A percentile compares a stretch with the other conserved stretches of the same genome.
These are phyloP conservation scores for Tremella yokohamensis DNA, from an alignment of 768 basidiomycete genomes.

Conservation along the genomic window DNA sequence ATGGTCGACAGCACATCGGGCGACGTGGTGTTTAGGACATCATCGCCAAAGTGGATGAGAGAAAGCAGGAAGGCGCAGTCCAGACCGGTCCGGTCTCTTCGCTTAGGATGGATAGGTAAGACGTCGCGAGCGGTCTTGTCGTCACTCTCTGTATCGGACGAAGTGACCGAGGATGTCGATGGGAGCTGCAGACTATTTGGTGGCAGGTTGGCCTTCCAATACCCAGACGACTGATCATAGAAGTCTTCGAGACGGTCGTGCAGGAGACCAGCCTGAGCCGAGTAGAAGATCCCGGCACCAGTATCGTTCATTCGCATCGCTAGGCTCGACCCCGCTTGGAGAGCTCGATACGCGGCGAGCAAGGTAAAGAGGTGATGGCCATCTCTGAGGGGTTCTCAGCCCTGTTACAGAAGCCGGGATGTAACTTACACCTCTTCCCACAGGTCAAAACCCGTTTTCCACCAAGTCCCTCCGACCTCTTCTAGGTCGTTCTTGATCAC, in stretches of 20 bases:
- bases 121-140: neutral
- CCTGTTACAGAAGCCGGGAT: neutral
- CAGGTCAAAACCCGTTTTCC: constrained; percentile 45
- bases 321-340: constrained; percentile 41
- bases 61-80: constrained; percentile 49
- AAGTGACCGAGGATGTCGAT: neutral
- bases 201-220: constrained; percentile 5
- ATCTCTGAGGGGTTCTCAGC: constrained; percentile 27
- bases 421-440: constrained; percentile 48
- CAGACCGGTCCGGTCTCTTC: constrained; percentile 22
- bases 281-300: constrained; percentile 40
- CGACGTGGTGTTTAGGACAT: neutral
- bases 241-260: constrained; percentile 27
- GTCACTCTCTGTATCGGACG: neutral
- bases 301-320: constrained; percentile 40
- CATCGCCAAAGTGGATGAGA: constrained; percentile 33
- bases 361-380: constrained; percentile 49
- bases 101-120: neutral
- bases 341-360: constrained; percentile 36
- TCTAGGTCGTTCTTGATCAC: constrained; percentile 52
- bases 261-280: constrained; percentile 17
- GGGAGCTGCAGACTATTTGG: neutral
- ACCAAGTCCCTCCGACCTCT: constrained; percentile 46
- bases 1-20: constrained; percentile 40
- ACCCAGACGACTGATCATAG: constrained; percentile 21